phyloP scores from a whole-genome alignment of 2,329 filamentous ascomycete genomes.

The Helotiales sp. region DNA sequence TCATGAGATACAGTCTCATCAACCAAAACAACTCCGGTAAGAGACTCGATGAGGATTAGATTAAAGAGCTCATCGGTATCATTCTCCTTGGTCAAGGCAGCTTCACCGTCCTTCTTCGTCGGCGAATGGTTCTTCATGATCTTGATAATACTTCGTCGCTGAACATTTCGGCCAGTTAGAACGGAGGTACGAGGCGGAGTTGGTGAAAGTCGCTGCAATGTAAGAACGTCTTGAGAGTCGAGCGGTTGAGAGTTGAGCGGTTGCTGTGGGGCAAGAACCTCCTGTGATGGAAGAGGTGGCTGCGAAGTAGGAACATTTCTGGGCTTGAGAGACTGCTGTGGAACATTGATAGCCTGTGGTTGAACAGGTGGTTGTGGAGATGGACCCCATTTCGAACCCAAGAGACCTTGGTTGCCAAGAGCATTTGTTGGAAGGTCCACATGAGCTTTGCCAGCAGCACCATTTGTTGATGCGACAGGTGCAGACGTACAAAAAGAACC shows the following conservation, averaged over 20 bases:
- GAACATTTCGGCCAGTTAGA: background rate
- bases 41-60: background rate
- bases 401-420: background rate
- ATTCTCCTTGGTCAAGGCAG: background rate
- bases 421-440: background rate
- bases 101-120: slow-evolving; percentile 3
- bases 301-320: background rate
- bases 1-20: slow-evolving; percentile 15
- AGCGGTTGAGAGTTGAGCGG: background rate
- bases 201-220: background rate
- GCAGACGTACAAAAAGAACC: background rate
- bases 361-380: background rate
- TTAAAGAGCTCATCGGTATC: background rate
- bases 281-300: background rate
- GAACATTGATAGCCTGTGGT: background rate
- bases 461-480: background rate
- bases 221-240: background rate
- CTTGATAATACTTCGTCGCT: slow-evolving; percentile 5
- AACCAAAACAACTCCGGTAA: slow-evolving; percentile 4
- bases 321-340: background rate
- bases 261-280: background rate
- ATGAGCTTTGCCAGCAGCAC: background rate
- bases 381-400: slow-evolving; percentile 9
- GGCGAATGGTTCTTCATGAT: background rate
- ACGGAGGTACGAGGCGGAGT: background rate